phyloP scores from a whole-genome alignment of 2,329 filamentous ascomycete genomes.

The Rosellinia necatrix region DNA sequence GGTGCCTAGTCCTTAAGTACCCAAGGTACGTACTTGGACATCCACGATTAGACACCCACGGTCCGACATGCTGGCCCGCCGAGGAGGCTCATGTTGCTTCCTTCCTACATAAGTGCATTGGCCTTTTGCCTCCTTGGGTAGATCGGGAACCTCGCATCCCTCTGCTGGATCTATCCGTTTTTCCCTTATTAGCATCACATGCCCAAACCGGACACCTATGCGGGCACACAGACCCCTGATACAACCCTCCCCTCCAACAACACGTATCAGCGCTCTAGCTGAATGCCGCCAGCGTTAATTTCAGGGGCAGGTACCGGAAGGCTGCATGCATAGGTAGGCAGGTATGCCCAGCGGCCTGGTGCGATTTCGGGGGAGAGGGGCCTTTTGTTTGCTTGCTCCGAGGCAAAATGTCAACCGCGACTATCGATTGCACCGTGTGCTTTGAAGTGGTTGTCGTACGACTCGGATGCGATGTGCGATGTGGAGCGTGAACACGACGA shows the following conservation, averaged over 20 bases:
- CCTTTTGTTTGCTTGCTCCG: not conserved
- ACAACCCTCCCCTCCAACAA: not conserved
- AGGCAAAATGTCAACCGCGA: slow-evolving; percentile 2
- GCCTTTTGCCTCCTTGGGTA: not conserved
- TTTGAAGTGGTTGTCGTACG: not conserved
- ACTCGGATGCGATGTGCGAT: not conserved
- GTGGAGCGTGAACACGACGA: slow-evolving; percentile 9
- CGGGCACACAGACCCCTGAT: too few relatives aligned
- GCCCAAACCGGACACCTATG: not conserved
- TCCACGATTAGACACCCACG: too few relatives aligned
- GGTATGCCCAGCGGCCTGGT: slow-evolving; percentile 11
- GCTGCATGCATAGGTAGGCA: too few relatives aligned
- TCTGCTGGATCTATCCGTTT: too few relatives aligned
- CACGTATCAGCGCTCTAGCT: not conserved
- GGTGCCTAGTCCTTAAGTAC: too few relatives aligned
- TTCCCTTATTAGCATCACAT: not conserved
- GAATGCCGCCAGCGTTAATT: not conserved
- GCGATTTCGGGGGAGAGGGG: not conserved
- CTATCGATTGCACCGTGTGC: not conserved
- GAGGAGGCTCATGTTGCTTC: too few relatives aligned
- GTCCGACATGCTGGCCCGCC: too few relatives aligned
- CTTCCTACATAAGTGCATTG: too few relatives aligned
- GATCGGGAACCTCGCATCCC: too few relatives aligned
- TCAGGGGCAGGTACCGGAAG: not conserved
- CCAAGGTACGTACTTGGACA: too few relatives aligned